Percentiles rank a stretch among this genome's conserved stretches.
Conservation (phyloP, 345 rosid species). For the Eucalyptus cloeziana region DNA sequence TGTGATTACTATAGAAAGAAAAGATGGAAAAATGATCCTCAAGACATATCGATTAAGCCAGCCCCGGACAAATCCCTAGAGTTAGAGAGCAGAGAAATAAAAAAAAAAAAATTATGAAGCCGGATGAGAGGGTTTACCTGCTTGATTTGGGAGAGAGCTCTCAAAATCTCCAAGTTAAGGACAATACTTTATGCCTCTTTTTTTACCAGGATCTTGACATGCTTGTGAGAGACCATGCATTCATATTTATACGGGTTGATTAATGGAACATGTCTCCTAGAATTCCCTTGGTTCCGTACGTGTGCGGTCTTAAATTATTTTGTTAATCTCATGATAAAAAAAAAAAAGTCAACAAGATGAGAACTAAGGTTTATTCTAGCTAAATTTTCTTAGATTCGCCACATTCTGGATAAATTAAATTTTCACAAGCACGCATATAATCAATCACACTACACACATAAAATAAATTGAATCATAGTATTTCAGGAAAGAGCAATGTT, state of each 20-base stretch:
- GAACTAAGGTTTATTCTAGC: neutral
- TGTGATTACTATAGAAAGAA: neutral
- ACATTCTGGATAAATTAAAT: fast-evolving
- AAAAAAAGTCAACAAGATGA: neutral
- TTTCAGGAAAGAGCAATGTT: neutral
- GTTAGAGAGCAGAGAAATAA: neutral
- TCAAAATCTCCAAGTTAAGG: neutral
- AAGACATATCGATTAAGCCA: too few species aligned
- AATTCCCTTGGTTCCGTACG: neutral
- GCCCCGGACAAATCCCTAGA: neutral
- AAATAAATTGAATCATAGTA: neutral
- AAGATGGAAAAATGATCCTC: neutral
- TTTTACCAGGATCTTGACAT: neutral
- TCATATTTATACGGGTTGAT: neutral
- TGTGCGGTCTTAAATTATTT: neutral
- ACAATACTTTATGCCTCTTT: neutral
- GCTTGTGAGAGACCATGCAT: neutral
- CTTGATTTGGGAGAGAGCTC: neutral
- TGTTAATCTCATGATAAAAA: neutral
- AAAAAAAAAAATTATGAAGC: neutral
- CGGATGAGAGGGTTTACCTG: neutral
- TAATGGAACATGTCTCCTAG: neutral
- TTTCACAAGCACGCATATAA: neutral
- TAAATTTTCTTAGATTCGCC: fast-evolving
- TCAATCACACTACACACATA: neutral